Evolutionary conservation across 2,329 filamentous ascomycete species (phyloP), one percentile per base, ranked within the genome.

Genomic region (Beauveria medogensis): DNA sequence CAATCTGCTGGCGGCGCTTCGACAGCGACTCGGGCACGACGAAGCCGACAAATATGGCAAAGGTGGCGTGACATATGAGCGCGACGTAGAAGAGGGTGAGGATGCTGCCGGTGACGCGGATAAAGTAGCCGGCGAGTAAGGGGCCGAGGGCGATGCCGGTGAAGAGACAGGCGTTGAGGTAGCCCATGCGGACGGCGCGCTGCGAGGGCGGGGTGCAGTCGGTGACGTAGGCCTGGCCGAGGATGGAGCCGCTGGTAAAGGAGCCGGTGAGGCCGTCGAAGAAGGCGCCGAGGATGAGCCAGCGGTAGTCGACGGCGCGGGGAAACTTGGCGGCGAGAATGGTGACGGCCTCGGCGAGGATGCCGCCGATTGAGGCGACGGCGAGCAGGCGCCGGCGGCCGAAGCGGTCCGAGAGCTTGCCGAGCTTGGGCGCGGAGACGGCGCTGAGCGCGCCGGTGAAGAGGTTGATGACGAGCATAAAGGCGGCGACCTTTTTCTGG

Each of bases 151-250:
- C 93, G 51, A 97, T 84, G n/a, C 94, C 94, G 2, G 83, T 82
- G 72, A 96, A 97, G 9, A 99, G 79, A 66, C 88, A 92, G 12
- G 91, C 92, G 68, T 97, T 91, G 67, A 97, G 88, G 70, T 92
- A 93, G 7, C 91, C 92, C 72, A 97, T 94, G 5, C 87, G 85
- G 8, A 96, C 89, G 63, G 88, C 90, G 22, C 94, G 86, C 68
- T 84, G 85, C 34, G 89, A 88, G 0, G 92, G 90, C 4, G 89
- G 79, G 0, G 92, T 93, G 73, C 91, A 96, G 73, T 99, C 94
- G 46, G 91, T 87, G 14, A 90, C 88, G 73, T 97, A 99, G 0
- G 93, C 91, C 71, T 95, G 88, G 24, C 85, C 87, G 62, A 96
- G 77, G 22, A 88, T 77, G 51, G 88, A 89, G 30, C 88, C 88